Evolutionary conservation across 345 rosid genomes (phyloP).

Genomic region (Citrus cavaleriei): DNA sequence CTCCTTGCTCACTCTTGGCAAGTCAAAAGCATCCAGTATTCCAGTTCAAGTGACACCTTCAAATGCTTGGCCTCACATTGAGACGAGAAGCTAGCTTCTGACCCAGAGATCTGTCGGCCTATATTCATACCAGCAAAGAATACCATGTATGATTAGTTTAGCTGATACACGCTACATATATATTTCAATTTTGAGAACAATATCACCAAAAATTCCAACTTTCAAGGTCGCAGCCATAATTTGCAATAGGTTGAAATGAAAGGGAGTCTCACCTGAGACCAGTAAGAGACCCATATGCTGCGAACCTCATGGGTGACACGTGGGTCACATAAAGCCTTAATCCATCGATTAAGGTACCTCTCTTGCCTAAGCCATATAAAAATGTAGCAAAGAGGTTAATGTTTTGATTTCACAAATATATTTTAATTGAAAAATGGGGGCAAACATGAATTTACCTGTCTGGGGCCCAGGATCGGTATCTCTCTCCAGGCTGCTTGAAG

Average conservation of each 20-base stretch:
- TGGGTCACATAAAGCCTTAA: conserved; percentile 69
- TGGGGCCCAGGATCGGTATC: conserved; percentile 74
- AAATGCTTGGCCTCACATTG: conserved; percentile 64
- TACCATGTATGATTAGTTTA: not conserved
- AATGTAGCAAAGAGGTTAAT: not conserved
- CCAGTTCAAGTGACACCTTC: conserved; percentile 19
- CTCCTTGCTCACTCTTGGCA: conserved; percentile 8
- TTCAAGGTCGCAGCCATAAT: not conserved
- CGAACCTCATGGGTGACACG: conserved; percentile 85
- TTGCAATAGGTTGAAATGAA: not conserved
- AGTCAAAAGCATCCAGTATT: not conserved
- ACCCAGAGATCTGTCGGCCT: conserved; percentile 77
- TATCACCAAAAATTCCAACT: not conserved
- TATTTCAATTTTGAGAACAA: not conserved
- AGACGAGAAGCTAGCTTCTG: conserved; percentile 84
- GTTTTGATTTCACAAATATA: not conserved
- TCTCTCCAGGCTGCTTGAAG: conserved; percentile 90
- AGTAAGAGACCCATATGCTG: conserved; percentile 82
- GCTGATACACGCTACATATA: not conserved
- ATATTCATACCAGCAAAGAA: conserved; percentile 12
- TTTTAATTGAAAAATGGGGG: not conserved
- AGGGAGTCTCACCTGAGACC: conserved; percentile 56
- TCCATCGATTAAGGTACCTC: conserved; percentile 60
- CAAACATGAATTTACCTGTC: conserved; percentile 56
- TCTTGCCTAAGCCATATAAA: conserved; percentile 62